Percentiles rank a stretch among this genome's conserved stretches.
These are phyloP conservation scores for Polysphondylium violaceum DNA, from an alignment of 78 protist genomes.

Conservation along the genomic window DNA sequence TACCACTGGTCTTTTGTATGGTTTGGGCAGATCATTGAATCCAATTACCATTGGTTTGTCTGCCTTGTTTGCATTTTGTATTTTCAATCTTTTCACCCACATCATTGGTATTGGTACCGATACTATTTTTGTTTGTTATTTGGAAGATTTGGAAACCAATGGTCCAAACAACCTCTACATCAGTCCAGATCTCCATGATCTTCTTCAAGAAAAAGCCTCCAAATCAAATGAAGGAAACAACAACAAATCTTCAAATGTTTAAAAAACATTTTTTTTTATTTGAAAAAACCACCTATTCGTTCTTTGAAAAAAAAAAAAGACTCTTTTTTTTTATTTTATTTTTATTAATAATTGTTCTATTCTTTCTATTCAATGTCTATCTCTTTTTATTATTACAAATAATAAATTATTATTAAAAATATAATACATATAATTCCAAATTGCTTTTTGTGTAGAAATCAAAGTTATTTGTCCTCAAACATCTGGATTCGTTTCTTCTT, in stretches of 20 bases:
- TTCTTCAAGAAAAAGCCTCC: constrained; percentile 61
- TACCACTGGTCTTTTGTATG: constrained; percentile 15
- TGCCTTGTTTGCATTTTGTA: constrained; percentile 59
- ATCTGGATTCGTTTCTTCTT: no score
- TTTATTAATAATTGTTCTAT: neutral
- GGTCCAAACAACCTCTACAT: constrained; percentile 51
- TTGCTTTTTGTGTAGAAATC: no score
- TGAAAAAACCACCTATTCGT: neutral
- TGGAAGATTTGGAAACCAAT: constrained; percentile 75
- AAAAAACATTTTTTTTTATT: neutral
- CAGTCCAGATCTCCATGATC: constrained; percentile 60
- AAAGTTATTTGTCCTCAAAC: no score
- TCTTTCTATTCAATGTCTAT: no score
- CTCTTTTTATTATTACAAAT: neutral
- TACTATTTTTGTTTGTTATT: constrained; percentile 81
- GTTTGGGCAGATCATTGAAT: constrained; percentile 46
- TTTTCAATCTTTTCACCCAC: constrained; percentile 65
- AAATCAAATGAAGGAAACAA: constrained; percentile 16
- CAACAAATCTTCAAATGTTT: neutral
- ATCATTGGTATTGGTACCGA: constrained; percentile 80
- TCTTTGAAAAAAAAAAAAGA: constrained; percentile 4
- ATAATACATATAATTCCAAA: no score
- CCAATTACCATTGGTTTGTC: constrained; percentile 54
- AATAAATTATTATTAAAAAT: neutral
- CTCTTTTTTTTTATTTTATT: neutral